phyloP scores from a whole-genome alignment of 108 stramenopile species.

The Epipyxis sp. region DNA sequence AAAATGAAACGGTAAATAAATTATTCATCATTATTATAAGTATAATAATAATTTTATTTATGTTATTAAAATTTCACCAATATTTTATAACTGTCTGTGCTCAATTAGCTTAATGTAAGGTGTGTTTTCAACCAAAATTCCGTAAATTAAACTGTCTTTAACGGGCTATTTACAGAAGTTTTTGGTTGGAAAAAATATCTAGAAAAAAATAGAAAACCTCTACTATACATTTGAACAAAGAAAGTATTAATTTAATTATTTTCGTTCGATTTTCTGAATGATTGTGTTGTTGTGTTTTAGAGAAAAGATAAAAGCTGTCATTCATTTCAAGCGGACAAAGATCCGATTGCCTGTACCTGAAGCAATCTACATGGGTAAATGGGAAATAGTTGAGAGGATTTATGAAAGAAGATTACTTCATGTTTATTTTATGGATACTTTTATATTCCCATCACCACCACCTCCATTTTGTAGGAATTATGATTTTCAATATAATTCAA shows the following conservation, averaged over 20 bases:
- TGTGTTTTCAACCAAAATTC: background rate
- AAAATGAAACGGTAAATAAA: too few species aligned
- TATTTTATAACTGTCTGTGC: too few species aligned
- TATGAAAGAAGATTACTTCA: background rate
- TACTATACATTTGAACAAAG: background rate
- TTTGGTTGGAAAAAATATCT: too few species aligned
- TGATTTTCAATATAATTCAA: background rate
- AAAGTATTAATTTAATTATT: too few species aligned
- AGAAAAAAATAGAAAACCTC: too few species aligned
- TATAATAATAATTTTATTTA: too few species aligned
- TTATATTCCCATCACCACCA: conserved; percentile 10
- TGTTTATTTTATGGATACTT: conserved; percentile 4
- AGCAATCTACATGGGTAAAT: conserved; percentile 21
- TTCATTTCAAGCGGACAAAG: background rate
- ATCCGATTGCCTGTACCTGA: conserved; percentile 25
- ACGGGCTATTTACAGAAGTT: too few species aligned
- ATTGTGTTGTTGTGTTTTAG: background rate
- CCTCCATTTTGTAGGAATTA: background rate
- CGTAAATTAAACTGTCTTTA: too few species aligned
- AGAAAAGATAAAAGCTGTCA: background rate
- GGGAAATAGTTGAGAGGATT: conserved; percentile 20
- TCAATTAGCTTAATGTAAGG: too few species aligned
- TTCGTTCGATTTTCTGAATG: background rate
- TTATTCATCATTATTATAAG: too few species aligned
- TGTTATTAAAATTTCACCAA: too few species aligned